Evolutionary conservation across 1,139 yeast genomes (phyloP), one percentile per base, ranked within the genome.

Genomic region (Suhomyces panamericanus): DNA sequence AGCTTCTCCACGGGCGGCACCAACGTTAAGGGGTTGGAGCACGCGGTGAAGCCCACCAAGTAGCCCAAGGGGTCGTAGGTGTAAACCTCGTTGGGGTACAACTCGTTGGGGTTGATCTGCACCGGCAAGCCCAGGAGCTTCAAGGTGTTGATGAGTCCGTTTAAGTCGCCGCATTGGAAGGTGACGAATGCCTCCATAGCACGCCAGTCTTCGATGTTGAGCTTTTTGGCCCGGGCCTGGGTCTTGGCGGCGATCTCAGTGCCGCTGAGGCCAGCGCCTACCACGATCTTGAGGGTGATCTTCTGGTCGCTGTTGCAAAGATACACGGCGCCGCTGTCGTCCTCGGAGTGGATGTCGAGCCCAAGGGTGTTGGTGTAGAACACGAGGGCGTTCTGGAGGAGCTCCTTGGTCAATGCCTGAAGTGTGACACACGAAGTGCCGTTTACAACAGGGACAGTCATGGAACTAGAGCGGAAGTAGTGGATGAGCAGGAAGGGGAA

Each of bases 41-140:
- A 65, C 10, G 83, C 72, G 20, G 87, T 79, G 62, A 86, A 85
- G 13, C 93, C 95, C 39, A 86, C 64, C 32, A 84, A 62, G 49
- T 77, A 73, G 17, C 90, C 90, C 52, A 83, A 65, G 2, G 91
- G 90, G 58, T 85, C 91, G 32, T 83, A 57, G 14, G 80, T 77
- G 62, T 82, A 85, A 15, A 83, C 72, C 59, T 85, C 90, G 58
- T 78, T 75, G 4, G 93, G 91, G 47, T 74, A 78, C 50, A 82
- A 66, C 42, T 80, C 84, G 50, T 81, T 81, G n/a, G 93, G 93
- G 44, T 66, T 62, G 28, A 72, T 59, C 51, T 74, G 78, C 13
- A 67, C 49, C 1, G 67, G 62, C 41, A 56, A 53, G 1, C 62
- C 55, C 32, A 56, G 56, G 4, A 50, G 49, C 30, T 63, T 57